Percentiles rank a stretch among this genome's conserved stretches.
These are phyloP conservation scores for Globisporangium acanthophoron DNA, from an alignment of 352 stramenopile genomes.

Conservation along the genomic window DNA sequence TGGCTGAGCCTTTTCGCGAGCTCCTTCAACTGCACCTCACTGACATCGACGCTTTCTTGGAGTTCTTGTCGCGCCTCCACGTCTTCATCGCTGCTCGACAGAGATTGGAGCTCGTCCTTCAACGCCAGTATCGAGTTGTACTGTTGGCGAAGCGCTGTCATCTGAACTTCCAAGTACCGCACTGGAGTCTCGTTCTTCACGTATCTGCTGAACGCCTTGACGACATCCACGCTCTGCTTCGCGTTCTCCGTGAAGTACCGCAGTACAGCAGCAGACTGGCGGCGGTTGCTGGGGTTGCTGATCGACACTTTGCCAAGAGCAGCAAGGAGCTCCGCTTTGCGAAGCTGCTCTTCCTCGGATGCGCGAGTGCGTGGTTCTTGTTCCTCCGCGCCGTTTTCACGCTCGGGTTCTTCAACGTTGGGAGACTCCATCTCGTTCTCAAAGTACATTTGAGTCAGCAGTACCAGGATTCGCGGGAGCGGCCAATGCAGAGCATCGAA, in stretches of 20 bases:
- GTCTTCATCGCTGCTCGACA: conserved; percentile 21
- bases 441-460: conserved; percentile 82
- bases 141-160: conserved; percentile 71
- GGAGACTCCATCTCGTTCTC: conserved; percentile 58
- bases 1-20: conserved; percentile 78
- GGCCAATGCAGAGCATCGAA: conserved; percentile 63
- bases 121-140: conserved; percentile 57
- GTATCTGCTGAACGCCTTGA: conserved; percentile 78
- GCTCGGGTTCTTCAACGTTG: conserved; percentile 36
- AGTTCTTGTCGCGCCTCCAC: conserved; percentile 46
- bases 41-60: conserved; percentile 42
- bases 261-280: conserved; percentile 68
- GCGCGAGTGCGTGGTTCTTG: conserved; percentile 7
- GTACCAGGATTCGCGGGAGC: conserved; percentile 57
- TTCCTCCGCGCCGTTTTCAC: conserved; percentile 19
- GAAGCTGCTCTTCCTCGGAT: conserved; percentile 22
- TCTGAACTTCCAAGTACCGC: conserved; percentile 86
- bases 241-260: conserved; percentile 52
- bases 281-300: conserved; percentile 81
- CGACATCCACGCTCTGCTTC: conserved; percentile 52
- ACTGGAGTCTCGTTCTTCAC: conserved; percentile 71
- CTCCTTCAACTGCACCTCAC: conserved; percentile 53
- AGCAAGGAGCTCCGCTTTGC: conserved; percentile 62
- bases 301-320: conserved; percentile 66
- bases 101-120: conserved; percentile 44